Conservation (phyloP, 2,329 filamentous ascomycete species). For the Talaromyces funiculosus region DNA sequence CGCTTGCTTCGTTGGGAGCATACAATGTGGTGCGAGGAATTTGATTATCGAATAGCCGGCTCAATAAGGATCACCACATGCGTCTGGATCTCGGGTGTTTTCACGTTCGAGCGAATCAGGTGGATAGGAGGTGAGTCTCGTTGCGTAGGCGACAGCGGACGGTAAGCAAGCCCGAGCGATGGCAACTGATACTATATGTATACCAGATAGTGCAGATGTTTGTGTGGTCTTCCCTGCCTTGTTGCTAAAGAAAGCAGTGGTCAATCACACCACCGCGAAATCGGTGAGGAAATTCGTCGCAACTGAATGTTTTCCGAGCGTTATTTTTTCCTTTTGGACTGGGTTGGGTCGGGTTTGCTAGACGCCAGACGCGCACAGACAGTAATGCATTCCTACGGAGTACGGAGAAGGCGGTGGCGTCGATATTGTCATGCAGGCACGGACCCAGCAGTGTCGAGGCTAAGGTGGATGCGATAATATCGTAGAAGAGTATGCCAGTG, state of each 20-base stretch:
- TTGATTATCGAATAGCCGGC: not conserved
- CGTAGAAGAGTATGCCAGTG: not conserved
- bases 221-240: not conserved
- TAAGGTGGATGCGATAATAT: not conserved
- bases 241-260: not conserved
- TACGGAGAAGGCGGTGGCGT: constrained; percentile 12
- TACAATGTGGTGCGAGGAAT: not conserved
- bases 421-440: constrained; percentile 12
- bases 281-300: not conserved
- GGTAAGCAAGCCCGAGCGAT: not conserved
- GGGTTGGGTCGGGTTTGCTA: not conserved
- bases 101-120: not conserved
- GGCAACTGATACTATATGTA: too few species aligned
- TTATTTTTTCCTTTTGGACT: constrained; percentile 2
- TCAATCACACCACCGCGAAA: not conserved
- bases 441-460: not conserved
- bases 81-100: not conserved
- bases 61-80: not conserved
- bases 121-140: constrained; percentile 3
- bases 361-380: constrained; percentile 14
- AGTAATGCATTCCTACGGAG: constrained; percentile 12
- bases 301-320: constrained; percentile 8
- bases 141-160: not conserved
- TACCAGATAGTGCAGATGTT: not conserved
- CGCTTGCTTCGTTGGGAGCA: not conserved